Evolutionary conservation across 495 filamentous ascomycete genomes (phyloP), one percentile per base, ranked within the genome.

Genomic region (Talaromyces liani): DNA sequence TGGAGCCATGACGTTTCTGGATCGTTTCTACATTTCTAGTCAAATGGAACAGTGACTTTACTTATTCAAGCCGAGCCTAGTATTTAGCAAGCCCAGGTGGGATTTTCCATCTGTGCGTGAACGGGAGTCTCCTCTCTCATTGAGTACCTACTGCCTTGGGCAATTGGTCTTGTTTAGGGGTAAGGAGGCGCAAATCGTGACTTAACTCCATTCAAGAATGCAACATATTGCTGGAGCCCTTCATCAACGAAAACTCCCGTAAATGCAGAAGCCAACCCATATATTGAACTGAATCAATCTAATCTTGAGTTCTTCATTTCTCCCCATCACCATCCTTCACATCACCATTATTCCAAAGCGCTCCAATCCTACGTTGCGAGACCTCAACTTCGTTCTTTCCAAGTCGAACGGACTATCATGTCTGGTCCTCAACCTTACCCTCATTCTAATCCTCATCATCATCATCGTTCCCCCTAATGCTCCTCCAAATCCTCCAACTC

Each of bases 51-150:
- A 49, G 45, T 49, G 33, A 36, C 10, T 36, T 36, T 12, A 36
- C 33, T 33, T 36, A 36, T 36, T 36, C 33, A 12, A 36, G 33
- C 33, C 29, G 9, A 36, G 33, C 33, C 9, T 36, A 36, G 6
- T 36, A 51, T 9, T 14, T 14, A 53, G 49, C 18, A 65, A 67
- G 65, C 65, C 66, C 31, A 54, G 49, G 55, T 62, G 56, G 63
- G 27, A 64, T 14, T 41, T 41, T 4, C 36, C 36, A 16, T 41
- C 36, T 27, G n/a, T 41, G 36, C 12, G 9, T 41, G 36, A 16
- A 41, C 36, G 12, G 36, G 14, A 41, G 10, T 41, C 10, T 41
- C 36, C 36, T 41, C 36, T 41, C 0, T 41, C 36, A 41, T 41
- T 5, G 16, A 16, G 10, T 41, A 16, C 14, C 36, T 41, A 41